Percentiles rank a stretch among this genome's conserved stretches.
phyloP scores from a whole-genome alignment of 2,329 filamentous ascomycete species.

The Aspergillus japonicus region DNA sequence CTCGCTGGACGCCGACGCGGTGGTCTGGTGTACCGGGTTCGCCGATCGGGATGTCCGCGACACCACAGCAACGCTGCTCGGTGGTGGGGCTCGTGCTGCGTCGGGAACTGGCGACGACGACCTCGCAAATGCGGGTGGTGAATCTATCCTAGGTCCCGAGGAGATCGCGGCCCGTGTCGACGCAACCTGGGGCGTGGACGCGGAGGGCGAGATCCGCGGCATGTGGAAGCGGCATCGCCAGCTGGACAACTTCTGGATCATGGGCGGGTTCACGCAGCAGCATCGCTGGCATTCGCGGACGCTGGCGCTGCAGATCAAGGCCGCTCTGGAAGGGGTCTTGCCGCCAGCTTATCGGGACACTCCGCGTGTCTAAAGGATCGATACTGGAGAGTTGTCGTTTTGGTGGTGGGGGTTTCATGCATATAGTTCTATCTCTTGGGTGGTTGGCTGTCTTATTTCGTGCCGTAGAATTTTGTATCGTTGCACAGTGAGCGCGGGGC shows the following conservation, averaged over 20 bases:
- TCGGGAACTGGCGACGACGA: neutral
- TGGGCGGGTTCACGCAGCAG: slow-evolving; percentile 10
- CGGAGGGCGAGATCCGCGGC: slow-evolving; percentile 45
- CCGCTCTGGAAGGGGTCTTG: slow-evolving; percentile 4
- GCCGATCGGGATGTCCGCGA: slow-evolving; percentile 32
- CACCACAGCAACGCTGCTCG: slow-evolving; percentile 30
- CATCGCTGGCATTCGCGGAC: slow-evolving; percentile 10
- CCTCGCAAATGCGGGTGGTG: neutral
- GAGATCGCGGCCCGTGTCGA: slow-evolving; percentile 44
- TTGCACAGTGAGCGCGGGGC: too few species aligned
- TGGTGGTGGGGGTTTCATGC: neutral
- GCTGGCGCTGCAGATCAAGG: slow-evolving; percentile 10
- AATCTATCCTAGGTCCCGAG: slow-evolving; percentile 22
- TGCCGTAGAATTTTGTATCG: too few species aligned
- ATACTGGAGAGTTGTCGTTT: too few species aligned
- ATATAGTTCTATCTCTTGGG: too few species aligned
- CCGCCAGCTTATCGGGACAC: slow-evolving; percentile 4
- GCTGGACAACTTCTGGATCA: slow-evolving; percentile 41
- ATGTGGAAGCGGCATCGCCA: slow-evolving; percentile 37
- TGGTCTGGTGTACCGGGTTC: slow-evolving; percentile 47
- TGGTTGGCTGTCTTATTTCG: too few species aligned
- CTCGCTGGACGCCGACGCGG: slow-evolving; percentile 35
- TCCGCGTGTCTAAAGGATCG: neutral
- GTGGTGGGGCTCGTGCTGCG: slow-evolving; percentile 9
- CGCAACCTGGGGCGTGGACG: slow-evolving; percentile 43